Conservation (phyloP, 2,329 filamentous ascomycete species). For the Ophiocordyceps unilateralis region DNA sequence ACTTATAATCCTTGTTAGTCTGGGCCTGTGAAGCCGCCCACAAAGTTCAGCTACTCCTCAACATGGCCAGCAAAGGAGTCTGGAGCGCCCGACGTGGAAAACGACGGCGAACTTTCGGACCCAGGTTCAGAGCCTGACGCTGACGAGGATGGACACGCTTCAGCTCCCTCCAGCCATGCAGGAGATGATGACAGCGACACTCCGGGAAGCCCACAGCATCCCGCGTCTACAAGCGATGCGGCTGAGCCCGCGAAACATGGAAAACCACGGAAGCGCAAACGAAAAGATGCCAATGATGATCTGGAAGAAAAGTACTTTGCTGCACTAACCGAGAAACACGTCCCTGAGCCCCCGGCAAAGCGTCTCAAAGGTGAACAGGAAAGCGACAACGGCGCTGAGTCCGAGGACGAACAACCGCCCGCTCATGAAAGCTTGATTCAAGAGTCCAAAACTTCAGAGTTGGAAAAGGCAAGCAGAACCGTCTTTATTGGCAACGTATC, state of each 20-base stretch:
- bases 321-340: constrained; percentile 42
- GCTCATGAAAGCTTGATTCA: constrained; percentile 40
- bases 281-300: constrained; percentile 50
- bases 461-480: constrained; percentile 77
- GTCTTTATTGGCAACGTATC: constrained; percentile 91
- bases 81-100: constrained; percentile 9
- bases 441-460: constrained; percentile 38
- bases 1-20: constrained; percentile 16
- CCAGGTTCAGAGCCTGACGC: constrained; percentile 9
- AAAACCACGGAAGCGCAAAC: constrained; percentile 45
- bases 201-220: not conserved
- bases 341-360: constrained; percentile 38
- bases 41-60: constrained; percentile 25
- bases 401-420: constrained; percentile 25
- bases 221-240: constrained; percentile 16
- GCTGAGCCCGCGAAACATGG: constrained; percentile 15
- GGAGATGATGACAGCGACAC: constrained; percentile 3
- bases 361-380: constrained; percentile 27
- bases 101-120: constrained; percentile 15
- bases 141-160: constrained; percentile 12
- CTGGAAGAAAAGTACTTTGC: constrained; percentile 54
- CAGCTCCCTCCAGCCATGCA: constrained; percentile 12
- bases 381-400: constrained; percentile 20
- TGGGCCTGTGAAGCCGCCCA: constrained; percentile 30
- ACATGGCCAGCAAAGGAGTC: constrained; percentile 17